A percentile compares a stretch with the other conserved stretches of the same genome.
phyloP scores from a whole-genome alignment of 257 asterid species.

The Anisodus tanguticus region DNA sequence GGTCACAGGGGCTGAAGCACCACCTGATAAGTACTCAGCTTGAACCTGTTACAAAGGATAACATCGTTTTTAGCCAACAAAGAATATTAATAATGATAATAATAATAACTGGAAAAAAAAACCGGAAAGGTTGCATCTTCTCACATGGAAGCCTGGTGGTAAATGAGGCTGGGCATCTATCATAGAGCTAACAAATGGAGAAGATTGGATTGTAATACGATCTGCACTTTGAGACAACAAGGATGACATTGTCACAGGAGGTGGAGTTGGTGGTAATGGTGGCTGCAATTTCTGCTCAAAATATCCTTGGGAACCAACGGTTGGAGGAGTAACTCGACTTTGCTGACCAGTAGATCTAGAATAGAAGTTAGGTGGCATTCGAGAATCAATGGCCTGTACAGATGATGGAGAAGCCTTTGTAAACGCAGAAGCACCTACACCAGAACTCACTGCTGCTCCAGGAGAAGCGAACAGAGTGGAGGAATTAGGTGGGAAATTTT shows the following conservation, averaged over 20 bases:
- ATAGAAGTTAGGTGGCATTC: conserved; percentile 54
- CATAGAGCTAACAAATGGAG: conserved; percentile 50
- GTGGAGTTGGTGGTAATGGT: conserved; percentile 69
- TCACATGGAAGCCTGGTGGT: conserved; percentile 66
- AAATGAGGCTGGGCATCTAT: conserved; percentile 54
- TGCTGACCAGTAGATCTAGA: conserved; percentile 49
- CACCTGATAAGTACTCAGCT: conserved; percentile 56
- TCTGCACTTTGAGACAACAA: conserved; percentile 56
- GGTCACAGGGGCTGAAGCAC: conserved; percentile 45
- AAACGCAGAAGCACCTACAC: conserved; percentile 46
- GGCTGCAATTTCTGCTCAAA: conserved; percentile 65
- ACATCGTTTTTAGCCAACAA: conserved; percentile 28
- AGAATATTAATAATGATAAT: conserved; percentile 4
- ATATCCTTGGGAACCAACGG: conserved; percentile 60
- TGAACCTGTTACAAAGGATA: conserved; percentile 59
- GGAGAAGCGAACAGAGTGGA: conserved; percentile 51
- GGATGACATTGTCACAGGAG: conserved; percentile 59
- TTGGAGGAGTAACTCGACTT: conserved; percentile 44
- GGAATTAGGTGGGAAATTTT: conserved; percentile 47
- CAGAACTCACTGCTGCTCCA: conserved; percentile 52
- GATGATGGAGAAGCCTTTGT: conserved; percentile 51
- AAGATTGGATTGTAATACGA: conserved; percentile 48
- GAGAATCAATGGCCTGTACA: conserved; percentile 57
- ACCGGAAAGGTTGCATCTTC: conserved; percentile 26
- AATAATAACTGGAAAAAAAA: background rate